phyloP scores from a whole-genome alignment of 208 protist genomes.

The Sergeia podlipaevii region DNA sequence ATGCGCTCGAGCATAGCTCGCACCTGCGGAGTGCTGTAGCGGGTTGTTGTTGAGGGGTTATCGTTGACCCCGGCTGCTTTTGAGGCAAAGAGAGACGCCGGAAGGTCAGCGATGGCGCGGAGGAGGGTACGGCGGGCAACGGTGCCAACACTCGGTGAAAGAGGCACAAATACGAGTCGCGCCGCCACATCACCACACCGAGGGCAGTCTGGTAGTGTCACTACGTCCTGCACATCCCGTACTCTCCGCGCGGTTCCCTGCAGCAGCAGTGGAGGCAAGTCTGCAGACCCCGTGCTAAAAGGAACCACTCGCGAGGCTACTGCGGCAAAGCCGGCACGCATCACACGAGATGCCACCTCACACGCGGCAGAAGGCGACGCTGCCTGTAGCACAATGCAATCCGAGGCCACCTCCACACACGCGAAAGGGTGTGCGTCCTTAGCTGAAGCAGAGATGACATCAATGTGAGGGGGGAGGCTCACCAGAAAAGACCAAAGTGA shows the following conservation, averaged over 20 bases:
- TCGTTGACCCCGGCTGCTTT: too few relatives aligned
- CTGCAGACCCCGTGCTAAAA: too few relatives aligned
- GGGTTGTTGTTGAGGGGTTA: too few relatives aligned
- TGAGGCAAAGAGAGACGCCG: too few relatives aligned
- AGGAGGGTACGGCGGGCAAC: slow-evolving; percentile 11
- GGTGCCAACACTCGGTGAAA: slow-evolving; percentile 15
- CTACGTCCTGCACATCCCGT: slow-evolving; percentile 10
- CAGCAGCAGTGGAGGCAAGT: not conserved
- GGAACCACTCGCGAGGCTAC: not conserved
- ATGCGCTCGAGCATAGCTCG: too few relatives aligned
- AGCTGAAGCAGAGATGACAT: slow-evolving; percentile 30
- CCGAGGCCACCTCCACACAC: slow-evolving; percentile 15
- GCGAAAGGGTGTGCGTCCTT: slow-evolving; percentile 18
- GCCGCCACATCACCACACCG: slow-evolving; percentile 14
- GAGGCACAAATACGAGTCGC: slow-evolving; percentile 36
- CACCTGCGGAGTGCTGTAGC: too few relatives aligned
- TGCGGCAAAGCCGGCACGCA: slow-evolving; percentile 20
- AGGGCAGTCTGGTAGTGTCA: slow-evolving; percentile 38
- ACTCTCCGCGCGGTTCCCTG: slow-evolving; percentile 2
- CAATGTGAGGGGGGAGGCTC: slow-evolving; percentile 15
- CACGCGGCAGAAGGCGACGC: slow-evolving; percentile 9
- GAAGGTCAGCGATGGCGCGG: slow-evolving; percentile 18
- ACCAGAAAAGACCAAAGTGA: slow-evolving; percentile 31
- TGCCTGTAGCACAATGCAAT: slow-evolving; percentile 24
- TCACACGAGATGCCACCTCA: slow-evolving; percentile 7